Base-by-base conservation (phyloP, 2,329 filamentous ascomycete species). In the Clonostachys byssicola region DNA sequence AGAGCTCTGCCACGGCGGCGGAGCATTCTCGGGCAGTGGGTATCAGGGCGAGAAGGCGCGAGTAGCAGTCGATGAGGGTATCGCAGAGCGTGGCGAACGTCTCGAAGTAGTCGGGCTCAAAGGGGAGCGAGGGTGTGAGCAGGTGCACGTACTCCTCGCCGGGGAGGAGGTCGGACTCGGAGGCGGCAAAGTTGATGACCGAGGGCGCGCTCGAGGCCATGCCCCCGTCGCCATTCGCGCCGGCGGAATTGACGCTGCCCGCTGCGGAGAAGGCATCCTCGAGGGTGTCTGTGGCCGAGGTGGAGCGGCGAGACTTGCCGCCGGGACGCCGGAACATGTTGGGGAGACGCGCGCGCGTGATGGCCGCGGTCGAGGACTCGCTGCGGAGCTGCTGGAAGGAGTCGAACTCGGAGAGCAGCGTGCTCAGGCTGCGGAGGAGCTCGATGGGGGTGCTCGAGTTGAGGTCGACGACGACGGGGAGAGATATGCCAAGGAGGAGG, bases 71-170 rank as follows among this genome's bases (percentile, higher is more conserved):
- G 57, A 96, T 95, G 51, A 99, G 72, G 4, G 95, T 89, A 62
- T 99, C 94, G 70, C 94, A 97, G 7, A 99, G 76, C 12, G 94
- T 96, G 13, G 91, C 87, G 70, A 97, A 97, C 0, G 92, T 96
- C 70, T 95, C 91, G 65, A 92, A 94, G 60, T 96, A 99, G 67
- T 99, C 94, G 0, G 94, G 94, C 54, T 97, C 92, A 61, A 99
- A 99, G 0, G 94, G 94, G 43, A 99, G 71, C 14, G 85, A 86
- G 0, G 94, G 94, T n/a, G 92, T 97, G 17, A 96, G 77, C 2
- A 99, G 76, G 63, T 92, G 85, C 0, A 84, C 83, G 64, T 96
- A 99, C 59, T 95, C 89, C 60, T 95, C 91, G 36, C 91, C 90
- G 0, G 88, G 86, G 1, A 88, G 71, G 20, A 90, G 75, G 52